A percentile compares a stretch with the other conserved stretches of the same genome.
These are phyloP conservation scores for Asterella californica DNA, from an alignment of 225 moss, liverwort and hornwort species.

Conservation along the genomic window DNA sequence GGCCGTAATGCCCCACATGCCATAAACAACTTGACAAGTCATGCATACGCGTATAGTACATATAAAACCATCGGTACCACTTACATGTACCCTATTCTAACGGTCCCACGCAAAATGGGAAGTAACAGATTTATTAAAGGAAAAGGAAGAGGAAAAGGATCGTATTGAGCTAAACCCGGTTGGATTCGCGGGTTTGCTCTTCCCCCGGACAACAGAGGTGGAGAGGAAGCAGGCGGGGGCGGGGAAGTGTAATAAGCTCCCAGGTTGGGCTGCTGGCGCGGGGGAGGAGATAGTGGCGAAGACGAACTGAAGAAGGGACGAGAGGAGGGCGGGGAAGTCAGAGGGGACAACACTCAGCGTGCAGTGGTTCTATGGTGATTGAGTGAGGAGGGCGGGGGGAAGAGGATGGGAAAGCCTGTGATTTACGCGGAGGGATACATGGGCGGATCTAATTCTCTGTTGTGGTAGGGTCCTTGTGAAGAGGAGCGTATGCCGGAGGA, in stretches of 20 bases:
- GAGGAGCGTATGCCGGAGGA: not conserved
- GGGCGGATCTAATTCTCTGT: too few relatives aligned
- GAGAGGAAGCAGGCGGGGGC: not conserved
- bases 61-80: not conserved
- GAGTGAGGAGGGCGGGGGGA: not conserved
- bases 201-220: too few relatives aligned
- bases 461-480: not conserved
- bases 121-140: not conserved
- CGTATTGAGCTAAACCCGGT: too few relatives aligned
- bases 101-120: not conserved
- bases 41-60: not conserved
- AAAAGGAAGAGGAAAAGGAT: too few relatives aligned
- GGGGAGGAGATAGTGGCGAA: not conserved
- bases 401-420: not conserved
- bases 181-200: too few relatives aligned
- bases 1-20: not conserved
- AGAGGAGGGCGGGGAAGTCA: not conserved
- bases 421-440: not conserved
- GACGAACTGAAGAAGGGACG: too few relatives aligned
- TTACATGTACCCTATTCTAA: not conserved
- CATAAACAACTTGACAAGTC: not conserved
- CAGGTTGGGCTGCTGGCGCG: not conserved
- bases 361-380: not conserved
- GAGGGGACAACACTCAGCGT: not conserved
- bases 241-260: too few relatives aligned